These are phyloP conservation scores for Emericellopsis cladophorae DNA, from an alignment of 2,329 filamentous ascomycete genomes.

Conservation along the genomic window DNA sequence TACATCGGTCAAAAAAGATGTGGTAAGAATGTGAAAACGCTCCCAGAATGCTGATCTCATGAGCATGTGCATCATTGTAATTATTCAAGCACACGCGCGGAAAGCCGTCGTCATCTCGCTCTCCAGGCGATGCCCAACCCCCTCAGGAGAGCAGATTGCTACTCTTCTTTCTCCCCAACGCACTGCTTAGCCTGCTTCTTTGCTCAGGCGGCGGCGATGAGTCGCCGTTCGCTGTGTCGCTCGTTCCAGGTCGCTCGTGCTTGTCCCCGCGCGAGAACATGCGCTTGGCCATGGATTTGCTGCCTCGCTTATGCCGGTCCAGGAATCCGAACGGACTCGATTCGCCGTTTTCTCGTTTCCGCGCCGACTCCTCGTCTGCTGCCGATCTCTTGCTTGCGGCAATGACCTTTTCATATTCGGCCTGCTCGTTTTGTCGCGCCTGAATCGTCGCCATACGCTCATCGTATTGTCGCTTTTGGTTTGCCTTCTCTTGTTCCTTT, in stretches of 20 bases:
- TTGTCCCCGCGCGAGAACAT: constrained; percentile 39
- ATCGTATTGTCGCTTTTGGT: constrained; percentile 6
- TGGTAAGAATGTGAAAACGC: no score
- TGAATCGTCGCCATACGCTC: constrained; percentile 35
- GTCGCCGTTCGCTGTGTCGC: constrained; percentile 9
- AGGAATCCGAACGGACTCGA: constrained; percentile 36
- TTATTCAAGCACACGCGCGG: no score
- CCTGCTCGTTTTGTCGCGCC: constrained; percentile 42
- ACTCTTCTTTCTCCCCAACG: constrained; percentile 61
- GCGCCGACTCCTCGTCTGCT: constrained; percentile 33
- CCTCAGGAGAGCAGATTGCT: constrained; percentile 12
- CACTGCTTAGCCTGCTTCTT: constrained; percentile 55
- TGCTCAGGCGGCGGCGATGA: constrained; percentile 29
- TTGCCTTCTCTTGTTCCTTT: constrained; percentile 21
- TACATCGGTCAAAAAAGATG: no score
- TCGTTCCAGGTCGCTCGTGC: constrained; percentile 9
- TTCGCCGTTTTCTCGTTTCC: constrained; percentile 24
- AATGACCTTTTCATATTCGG: constrained; percentile 49
- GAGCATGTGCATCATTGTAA: no score
- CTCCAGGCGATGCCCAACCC: background rate
- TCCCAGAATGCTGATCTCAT: no score
- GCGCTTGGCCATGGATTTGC: constrained; percentile 68
- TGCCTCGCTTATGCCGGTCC: constrained; percentile 55
- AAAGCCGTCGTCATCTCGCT: no score
- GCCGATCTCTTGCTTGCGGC: constrained; percentile 54